Conservation (phyloP, 352 stramenopile species). For the Pythium insidiosum region DNA sequence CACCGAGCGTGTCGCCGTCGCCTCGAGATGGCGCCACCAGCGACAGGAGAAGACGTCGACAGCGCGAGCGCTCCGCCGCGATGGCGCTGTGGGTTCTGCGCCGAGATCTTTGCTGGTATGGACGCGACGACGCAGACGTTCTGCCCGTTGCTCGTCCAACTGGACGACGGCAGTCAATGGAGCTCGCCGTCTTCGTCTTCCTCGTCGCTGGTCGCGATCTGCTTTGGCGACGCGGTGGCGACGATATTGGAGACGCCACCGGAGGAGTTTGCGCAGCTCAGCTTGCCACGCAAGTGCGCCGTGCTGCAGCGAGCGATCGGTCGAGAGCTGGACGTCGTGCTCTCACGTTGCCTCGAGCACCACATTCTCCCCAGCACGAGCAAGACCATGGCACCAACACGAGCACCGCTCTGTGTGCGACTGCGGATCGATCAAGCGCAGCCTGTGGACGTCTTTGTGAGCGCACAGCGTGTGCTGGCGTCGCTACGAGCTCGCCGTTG, state of each 20-base stretch:
- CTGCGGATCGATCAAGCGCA: slow-evolving; percentile 13
- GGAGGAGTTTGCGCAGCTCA: slow-evolving; percentile 39
- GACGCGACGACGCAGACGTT: slow-evolving; percentile 39
- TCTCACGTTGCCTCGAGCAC: slow-evolving; percentile 32
- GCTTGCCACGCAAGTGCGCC: slow-evolving; percentile 25
- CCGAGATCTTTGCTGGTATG: slow-evolving; percentile 45
- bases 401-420: too few species aligned
- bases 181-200: too few species aligned
- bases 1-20: slow-evolving; percentile 22
- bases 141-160: slow-evolving; percentile 21
- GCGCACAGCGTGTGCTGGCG: slow-evolving; percentile 4
- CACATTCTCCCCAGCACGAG: too few species aligned
- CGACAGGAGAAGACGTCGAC: too few species aligned
- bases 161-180: slow-evolving; percentile 28
- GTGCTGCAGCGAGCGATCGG: slow-evolving; percentile 22
- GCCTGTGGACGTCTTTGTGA: slow-evolving; percentile 6
- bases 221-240: slow-evolving; percentile 30
- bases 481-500: too few species aligned
- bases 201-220: slow-evolving; percentile 33
- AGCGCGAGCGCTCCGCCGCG: slow-evolving; percentile 10
- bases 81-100: slow-evolving; percentile 46
- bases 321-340: slow-evolving; percentile 21
- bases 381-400: too few species aligned
- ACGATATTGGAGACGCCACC: slow-evolving; percentile 28
- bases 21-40: slow-evolving; percentile 9